A percentile compares a stretch with the other conserved stretches of the same genome.
Evolutionary conservation across 208 protist genomes (phyloP).

Genomic region (Trichomonas vaginalis): DNA sequence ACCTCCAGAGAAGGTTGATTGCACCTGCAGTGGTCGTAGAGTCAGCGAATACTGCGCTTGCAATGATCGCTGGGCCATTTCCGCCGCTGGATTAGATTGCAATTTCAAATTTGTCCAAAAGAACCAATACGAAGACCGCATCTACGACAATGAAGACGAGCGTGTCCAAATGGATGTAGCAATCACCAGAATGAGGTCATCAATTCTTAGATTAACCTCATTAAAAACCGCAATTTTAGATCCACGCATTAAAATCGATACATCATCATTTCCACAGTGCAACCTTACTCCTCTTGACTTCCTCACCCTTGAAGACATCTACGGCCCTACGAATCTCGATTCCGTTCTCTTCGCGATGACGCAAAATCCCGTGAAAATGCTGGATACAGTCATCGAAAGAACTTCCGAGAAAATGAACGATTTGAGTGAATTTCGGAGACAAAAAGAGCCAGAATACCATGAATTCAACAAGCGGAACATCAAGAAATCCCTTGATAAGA

Average conservation of each 20-base stretch:
- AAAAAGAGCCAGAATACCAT: slow-evolving; percentile 4
- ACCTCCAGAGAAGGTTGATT: background rate
- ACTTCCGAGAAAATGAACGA: background rate
- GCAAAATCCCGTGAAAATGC: background rate
- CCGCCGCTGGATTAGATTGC: background rate
- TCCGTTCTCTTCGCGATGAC: background rate
- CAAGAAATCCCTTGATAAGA: background rate
- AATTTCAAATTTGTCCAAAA: background rate
- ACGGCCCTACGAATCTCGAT: background rate
- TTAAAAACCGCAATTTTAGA: background rate
- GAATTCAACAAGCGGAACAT: background rate
- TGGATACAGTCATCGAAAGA: background rate
- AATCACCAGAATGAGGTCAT: background rate
- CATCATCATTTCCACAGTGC: background rate
- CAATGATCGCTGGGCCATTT: background rate
- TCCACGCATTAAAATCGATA: background rate
- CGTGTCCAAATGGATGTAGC: background rate
- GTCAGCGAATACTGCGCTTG: background rate
- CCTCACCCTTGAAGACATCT: background rate
- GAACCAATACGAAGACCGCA: background rate
- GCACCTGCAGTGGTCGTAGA: background rate
- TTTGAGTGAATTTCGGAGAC: background rate
- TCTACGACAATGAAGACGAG: background rate
- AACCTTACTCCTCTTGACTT: background rate
- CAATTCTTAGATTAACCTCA: background rate